Evolutionary conservation across 495 filamentous ascomycete genomes (phyloP).

Genomic region (Neurospora sp.): DNA sequence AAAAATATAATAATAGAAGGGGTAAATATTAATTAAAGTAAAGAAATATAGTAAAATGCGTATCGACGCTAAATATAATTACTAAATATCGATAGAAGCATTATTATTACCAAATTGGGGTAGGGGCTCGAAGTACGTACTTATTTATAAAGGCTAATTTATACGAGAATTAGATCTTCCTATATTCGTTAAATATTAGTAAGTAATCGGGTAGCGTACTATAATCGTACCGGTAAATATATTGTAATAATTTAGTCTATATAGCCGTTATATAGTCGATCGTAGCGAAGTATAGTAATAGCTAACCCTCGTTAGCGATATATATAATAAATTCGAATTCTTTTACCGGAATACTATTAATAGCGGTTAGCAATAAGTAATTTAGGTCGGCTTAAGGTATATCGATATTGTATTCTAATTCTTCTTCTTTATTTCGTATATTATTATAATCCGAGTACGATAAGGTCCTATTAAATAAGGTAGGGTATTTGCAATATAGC

Average conservation of each 20-base stretch:
- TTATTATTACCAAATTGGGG: neutral
- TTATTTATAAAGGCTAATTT: neutral
- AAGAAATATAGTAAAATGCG: neutral
- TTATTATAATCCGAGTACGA: neutral
- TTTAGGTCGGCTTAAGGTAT: neutral
- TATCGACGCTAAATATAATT: neutral
- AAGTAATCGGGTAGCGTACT: neutral
- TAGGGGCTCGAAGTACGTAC: neutral
- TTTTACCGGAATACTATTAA: neutral
- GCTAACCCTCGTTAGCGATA: neutral
- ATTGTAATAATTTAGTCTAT: neutral
- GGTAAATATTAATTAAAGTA: neutral
- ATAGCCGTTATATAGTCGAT: neutral
- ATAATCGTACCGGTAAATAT: neutral
- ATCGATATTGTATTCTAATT: neutral
- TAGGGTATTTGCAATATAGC: neutral
- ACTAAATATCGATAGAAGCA: neutral
- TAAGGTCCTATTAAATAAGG: neutral
- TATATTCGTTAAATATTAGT: neutral
- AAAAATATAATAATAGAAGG: neutral
- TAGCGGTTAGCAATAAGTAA: neutral
- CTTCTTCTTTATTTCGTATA: neutral
- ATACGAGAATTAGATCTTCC: neutral
- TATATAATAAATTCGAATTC: neutral
- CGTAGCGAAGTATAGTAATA: neutral